Conservation (phyloP, 441 rosid species). For the Arabidopsis hybrid region DNA sequence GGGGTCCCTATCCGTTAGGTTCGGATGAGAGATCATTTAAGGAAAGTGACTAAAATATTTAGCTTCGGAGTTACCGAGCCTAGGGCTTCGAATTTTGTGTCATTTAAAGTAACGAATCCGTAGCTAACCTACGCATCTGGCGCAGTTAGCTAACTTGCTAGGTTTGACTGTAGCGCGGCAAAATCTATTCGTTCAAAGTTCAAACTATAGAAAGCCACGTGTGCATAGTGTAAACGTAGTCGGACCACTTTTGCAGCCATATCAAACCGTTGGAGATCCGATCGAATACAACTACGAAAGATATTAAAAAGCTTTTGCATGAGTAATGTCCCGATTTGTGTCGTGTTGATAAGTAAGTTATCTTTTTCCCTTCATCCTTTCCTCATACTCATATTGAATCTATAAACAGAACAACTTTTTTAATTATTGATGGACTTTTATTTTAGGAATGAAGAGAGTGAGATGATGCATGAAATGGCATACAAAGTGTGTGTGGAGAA, state of each 20-base stretch:
- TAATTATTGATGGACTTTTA: neutral
- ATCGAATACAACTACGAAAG: neutral
- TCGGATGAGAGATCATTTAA: conserved; percentile 19
- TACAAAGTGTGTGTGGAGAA: conserved; percentile 59
- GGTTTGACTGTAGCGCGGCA: conserved; percentile 56
- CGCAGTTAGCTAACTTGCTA: conserved; percentile 26
- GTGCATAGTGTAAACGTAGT: neutral
- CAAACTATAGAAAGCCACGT: conserved; percentile 21
- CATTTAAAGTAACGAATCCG: conserved; percentile 12
- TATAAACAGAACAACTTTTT: neutral
- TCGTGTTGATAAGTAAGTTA: conserved; percentile 45
- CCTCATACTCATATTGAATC: neutral
- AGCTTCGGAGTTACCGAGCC: conserved; percentile 52
- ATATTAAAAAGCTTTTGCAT: conserved; percentile 41
- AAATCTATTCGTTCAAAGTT: conserved; percentile 39
- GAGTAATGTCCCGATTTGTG: conserved; percentile 51
- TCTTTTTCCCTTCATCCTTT: neutral
- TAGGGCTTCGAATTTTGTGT: conserved; percentile 43
- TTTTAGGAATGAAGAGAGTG: conserved; percentile 13
- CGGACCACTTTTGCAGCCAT: no score
- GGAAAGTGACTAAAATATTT: neutral
- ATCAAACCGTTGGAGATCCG: no score
- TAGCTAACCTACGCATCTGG: conserved; percentile 44
- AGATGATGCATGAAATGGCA: conserved; percentile 24
- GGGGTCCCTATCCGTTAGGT: conserved; percentile 19